Evolutionary conservation across 225 moss, liverwort and hornwort species (phyloP).

Genomic region (Asterella californica): DNA sequence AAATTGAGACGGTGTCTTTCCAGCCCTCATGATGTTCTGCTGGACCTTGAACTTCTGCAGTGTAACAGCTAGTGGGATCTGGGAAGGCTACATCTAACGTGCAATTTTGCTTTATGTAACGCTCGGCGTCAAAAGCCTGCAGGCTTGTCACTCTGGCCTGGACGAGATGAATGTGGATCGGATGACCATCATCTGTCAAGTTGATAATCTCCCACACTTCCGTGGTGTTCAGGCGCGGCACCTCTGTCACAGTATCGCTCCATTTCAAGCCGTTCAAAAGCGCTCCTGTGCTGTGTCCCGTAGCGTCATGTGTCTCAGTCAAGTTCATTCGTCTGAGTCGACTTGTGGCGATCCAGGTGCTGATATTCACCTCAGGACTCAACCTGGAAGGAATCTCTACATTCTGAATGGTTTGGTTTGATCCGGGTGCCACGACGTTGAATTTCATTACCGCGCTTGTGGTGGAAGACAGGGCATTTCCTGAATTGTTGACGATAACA

Average conservation of each 20-base stretch:
- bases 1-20: too few species aligned
- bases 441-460: conserved; percentile 10
- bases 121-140: conserved; percentile 42
- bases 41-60: too few species aligned
- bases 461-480: conserved; percentile 36
- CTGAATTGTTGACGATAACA: conserved; percentile 56
- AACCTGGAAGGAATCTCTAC: not conserved
- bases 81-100: too few species aligned
- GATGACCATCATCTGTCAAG: conserved; percentile 37
- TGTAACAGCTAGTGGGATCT: too few species aligned
- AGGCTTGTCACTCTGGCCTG: conserved; percentile 39
- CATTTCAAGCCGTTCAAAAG: not conserved
- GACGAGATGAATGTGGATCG: conserved; percentile 60
- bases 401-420: not conserved
- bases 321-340: conserved; percentile 7
- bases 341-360: not conserved
- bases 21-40: too few species aligned
- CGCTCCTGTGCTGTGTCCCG: not conserved
- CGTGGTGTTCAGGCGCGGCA: conserved; percentile 34
- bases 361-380: not conserved
- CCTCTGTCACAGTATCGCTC: conserved; percentile 21
- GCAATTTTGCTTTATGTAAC: conserved; percentile 1
- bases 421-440: conserved; percentile 12
- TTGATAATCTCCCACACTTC: conserved; percentile 57
- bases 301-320: conserved; percentile 3